phyloP scores from a whole-genome alignment of 208 protist species.

The Wallacemonas sp. region DNA sequence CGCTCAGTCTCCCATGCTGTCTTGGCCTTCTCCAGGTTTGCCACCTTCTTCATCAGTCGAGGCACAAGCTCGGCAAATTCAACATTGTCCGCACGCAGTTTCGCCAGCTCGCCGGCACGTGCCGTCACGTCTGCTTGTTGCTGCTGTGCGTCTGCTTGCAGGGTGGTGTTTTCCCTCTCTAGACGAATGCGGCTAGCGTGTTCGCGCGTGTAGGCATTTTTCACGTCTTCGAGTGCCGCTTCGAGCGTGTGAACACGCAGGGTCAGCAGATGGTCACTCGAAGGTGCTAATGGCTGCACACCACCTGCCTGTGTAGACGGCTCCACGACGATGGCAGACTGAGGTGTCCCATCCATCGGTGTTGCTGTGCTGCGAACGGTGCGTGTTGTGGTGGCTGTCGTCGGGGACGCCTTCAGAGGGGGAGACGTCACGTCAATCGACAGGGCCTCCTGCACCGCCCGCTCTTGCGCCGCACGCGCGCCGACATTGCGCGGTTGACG shows the following conservation, averaged over 20 bases:
- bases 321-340: too few relatives aligned
- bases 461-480: slow-evolving; percentile 11
- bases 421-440: background rate
- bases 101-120: slow-evolving; percentile 14
- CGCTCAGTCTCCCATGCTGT: slow-evolving; percentile 22
- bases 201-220: slow-evolving; percentile 13
- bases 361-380: background rate
- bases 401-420: too few relatives aligned
- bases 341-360: background rate
- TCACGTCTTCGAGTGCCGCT: slow-evolving; percentile 9
- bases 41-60: slow-evolving; percentile 41
- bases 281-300: background rate
- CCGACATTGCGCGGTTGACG: slow-evolving; percentile 4
- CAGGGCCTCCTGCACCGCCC: slow-evolving; percentile 18
- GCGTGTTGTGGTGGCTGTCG: too few relatives aligned
- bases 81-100: slow-evolving; percentile 24
- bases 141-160: background rate
- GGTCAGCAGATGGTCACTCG: background rate
- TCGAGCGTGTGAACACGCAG: slow-evolving; percentile 8
- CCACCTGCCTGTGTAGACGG: background rate
- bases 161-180: background rate
- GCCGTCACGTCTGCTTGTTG: background rate
- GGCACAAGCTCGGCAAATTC: slow-evolving; percentile 48
- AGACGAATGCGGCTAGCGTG: background rate
- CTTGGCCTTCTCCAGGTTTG: slow-evolving; percentile 35